Evolutionary conservation across 345 rosid genomes (phyloP).

Genomic region (Citrus cavaleriei): DNA sequence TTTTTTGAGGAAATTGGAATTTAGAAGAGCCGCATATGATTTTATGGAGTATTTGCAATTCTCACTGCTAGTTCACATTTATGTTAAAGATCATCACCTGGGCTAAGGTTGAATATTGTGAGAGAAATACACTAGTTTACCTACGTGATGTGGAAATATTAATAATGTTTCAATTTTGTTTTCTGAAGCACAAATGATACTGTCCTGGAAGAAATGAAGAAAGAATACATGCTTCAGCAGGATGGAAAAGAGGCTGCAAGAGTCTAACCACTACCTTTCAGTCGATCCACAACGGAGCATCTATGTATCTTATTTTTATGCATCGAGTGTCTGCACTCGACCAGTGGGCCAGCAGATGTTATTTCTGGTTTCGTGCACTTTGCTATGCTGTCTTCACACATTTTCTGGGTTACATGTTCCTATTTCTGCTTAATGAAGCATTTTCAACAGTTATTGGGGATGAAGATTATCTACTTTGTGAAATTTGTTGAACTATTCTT

Average conservation of each 20-base stretch:
- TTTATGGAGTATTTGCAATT: neutral
- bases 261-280: constrained; percentile 5
- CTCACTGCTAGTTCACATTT: neutral
- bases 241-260: constrained; percentile 39
- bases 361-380: neutral
- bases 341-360: neutral
- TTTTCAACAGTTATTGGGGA: neutral
- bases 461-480: neutral
- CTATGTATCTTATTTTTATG: neutral
- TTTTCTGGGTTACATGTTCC: neutral
- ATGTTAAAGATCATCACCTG: neutral
- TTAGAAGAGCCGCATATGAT: neutral
- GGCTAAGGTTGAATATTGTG: neutral
- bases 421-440: neutral
- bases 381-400: neutral
- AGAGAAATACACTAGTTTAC: neutral
- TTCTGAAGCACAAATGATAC: constrained; percentile 76
- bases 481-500: neutral
- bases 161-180: neutral
- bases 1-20: neutral
- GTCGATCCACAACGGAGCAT: neutral
- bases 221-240: constrained; percentile 66
- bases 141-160: neutral
- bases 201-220: constrained; percentile 91
- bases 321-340: neutral